Evolutionary conservation across 768 basidiomycete genomes (phyloP).

Genomic region (Pleurotus citrinopileatus): DNA sequence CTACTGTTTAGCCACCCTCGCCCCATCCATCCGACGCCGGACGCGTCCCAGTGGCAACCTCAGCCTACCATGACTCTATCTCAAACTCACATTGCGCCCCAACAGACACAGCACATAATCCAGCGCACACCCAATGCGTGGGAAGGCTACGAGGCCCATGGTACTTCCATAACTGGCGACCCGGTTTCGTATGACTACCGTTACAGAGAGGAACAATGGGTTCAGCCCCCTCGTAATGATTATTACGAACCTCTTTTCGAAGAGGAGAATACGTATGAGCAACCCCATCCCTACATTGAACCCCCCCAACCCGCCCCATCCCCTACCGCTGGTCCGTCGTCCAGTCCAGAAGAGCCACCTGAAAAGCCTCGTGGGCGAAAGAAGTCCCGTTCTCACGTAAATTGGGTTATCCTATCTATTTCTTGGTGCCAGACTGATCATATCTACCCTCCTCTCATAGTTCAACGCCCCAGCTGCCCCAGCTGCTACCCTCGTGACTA

Average conservation of each 20-base stretch:
- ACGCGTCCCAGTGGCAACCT: constrained; percentile 62
- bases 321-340: constrained; percentile 36
- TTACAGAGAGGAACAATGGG: constrained; percentile 65
- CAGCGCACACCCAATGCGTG: constrained; percentile 53
- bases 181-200: constrained; percentile 55
- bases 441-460: constrained; percentile 26
- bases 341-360: constrained; percentile 23
- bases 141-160: constrained; percentile 51
- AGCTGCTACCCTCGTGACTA: constrained; percentile 63
- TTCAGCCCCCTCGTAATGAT: constrained; percentile 33
- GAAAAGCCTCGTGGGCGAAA: constrained; percentile 67
- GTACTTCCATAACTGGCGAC: constrained; percentile 38
- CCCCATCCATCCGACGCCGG: constrained; percentile 42
- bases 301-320: constrained; percentile 44
- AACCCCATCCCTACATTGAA: constrained; percentile 51
- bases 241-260: constrained; percentile 53
- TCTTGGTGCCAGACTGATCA: constrained; percentile 1
- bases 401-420: constrained; percentile 10
- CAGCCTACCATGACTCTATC: constrained; percentile 60
- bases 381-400: constrained; percentile 58
- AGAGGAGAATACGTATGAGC: constrained; percentile 59
- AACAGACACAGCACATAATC: constrained; percentile 42
- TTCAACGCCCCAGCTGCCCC: constrained; percentile 57
- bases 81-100: constrained; percentile 56
- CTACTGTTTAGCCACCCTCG: constrained; percentile 38